Percentiles rank a stretch among this genome's conserved stretches.
These are phyloP conservation scores for Heterobasidion annosum DNA, from an alignment of 1,284 basidiomycete species.

Conservation along the genomic window DNA sequence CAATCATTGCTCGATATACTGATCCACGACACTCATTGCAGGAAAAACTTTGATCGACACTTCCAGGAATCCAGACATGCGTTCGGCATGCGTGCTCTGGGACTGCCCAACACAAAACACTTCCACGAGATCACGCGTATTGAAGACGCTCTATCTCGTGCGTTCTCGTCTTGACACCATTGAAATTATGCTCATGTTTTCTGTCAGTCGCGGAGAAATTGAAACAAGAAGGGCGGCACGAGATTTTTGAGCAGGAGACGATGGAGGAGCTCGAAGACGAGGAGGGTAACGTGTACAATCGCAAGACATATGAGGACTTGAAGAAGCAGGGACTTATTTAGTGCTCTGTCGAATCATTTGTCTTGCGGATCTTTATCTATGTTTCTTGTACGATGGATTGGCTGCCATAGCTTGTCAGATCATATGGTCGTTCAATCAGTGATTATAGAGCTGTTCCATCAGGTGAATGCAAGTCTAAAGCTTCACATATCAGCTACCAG, in stretches of 20 bases:
- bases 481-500: background rate
- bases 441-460: too few species aligned
- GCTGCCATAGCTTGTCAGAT: background rate
- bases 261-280: constrained; percentile 97
- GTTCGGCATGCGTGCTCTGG: constrained; percentile 96
- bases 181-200: background rate
- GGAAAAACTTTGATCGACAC: constrained; percentile 92
- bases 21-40: constrained; percentile 18
- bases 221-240: constrained; percentile 87
- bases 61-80: constrained; percentile 96
- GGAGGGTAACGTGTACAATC: constrained; percentile 92
- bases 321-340: constrained; percentile 87
- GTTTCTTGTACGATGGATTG: background rate
- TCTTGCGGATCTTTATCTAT: background rate
- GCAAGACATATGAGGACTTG: constrained; percentile 85
- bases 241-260: constrained; percentile 85
- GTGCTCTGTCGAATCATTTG: background rate
- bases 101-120: constrained; percentile 96
- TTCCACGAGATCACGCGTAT: constrained; percentile 99
- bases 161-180: constrained; percentile 17
- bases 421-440: background rate
- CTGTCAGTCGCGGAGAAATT: constrained; percentile 85
- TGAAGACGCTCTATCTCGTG: constrained; percentile 89
- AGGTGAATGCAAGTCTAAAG: background rate
- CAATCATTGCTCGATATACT: background rate